These are phyloP conservation scores for Dactylellina cionopaga DNA, from an alignment of 2,329 filamentous ascomycete species.

Conservation along the genomic window DNA sequence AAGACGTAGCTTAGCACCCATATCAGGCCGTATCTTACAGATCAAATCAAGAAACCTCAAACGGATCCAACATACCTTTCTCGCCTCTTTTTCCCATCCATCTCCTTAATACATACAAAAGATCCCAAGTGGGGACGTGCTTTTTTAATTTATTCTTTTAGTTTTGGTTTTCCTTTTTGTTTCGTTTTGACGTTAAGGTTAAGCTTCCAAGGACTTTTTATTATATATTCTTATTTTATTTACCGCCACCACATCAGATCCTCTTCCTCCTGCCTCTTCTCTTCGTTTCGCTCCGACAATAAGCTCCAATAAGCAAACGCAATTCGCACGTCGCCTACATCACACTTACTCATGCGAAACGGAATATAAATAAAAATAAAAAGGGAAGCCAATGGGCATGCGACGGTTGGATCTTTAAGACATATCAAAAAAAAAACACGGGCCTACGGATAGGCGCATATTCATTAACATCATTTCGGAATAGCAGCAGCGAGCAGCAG, in stretches of 20 bases:
- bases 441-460: background rate
- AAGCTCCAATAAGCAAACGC: constrained; percentile 15
- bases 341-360: background rate
- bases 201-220: constrained; percentile 29
- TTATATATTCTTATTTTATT: constrained; percentile 17
- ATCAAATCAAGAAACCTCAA: no score
- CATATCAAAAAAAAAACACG: no score
- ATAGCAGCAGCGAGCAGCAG: no score
- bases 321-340: no score
- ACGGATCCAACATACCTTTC: no score
- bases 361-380: background rate
- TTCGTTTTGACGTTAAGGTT: constrained; percentile 19
- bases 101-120: constrained; percentile 9
- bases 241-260: constrained; percentile 17
- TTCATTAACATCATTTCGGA: background rate
- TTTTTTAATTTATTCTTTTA: no score
- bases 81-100: background rate
- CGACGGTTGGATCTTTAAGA: constrained; percentile 1
- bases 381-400: background rate
- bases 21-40: background rate
- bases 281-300: constrained; percentile 1
- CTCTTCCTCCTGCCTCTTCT: background rate
- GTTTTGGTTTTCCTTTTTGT: background rate
- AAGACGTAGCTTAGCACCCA: constrained; percentile 4
- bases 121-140: no score